Base-by-base conservation (phyloP, 768 basidiomycete genomes). In the Trametes cubensis region DNA sequence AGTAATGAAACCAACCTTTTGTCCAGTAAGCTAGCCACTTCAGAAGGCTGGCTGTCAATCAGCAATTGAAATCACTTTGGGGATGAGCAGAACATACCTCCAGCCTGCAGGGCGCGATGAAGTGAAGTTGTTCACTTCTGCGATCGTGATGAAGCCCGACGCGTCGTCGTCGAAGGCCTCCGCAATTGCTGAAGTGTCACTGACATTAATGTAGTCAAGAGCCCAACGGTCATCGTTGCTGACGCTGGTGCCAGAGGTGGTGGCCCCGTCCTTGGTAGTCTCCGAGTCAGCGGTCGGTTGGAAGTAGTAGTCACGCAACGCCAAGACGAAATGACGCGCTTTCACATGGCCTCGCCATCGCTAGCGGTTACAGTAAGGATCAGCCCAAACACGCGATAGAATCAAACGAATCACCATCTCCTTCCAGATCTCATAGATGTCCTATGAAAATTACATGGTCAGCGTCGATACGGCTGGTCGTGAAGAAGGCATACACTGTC, bases 341-440 rank as follows among this genome's bases (percentile, higher is more conserved):
- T 72, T 73, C 1, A 70, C 69, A 46, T 69, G 72, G 0, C 69
- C 65, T 46, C 67, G 62, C 73, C 73, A 75, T 14, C 64, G 69
- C 73, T 74, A 52, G n/a, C 26, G 14, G 5, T 10, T 10, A 11
- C 5, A 34, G 10, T 34, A 5, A 34, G 6, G 34, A 5, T 34
- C 34, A 34, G 34, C 10, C 2, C 2, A 34, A 34, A 34, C 34
- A 34, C 34, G 42, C 42, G 17, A 18, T 18, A 44, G 17, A 44
- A 17, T 15, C 2, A 20, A 18, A n/a, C 17, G 0, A 49, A 75
- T 5, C 21, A 81, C 83, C 81, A 83, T 83, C 21, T 81, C 80
- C 67, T 79, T 81, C 83, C 83, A 84, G 2, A 84, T 72, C 4
- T 67, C 71, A 60, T 75, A 76, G 18, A 84, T 67, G 61, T 84